A percentile compares a stretch with the other conserved stretches of the same genome.
These are phyloP conservation scores for Zasmidium cellare DNA, from an alignment of 2,329 filamentous ascomycete genomes.

Conservation along the genomic window DNA sequence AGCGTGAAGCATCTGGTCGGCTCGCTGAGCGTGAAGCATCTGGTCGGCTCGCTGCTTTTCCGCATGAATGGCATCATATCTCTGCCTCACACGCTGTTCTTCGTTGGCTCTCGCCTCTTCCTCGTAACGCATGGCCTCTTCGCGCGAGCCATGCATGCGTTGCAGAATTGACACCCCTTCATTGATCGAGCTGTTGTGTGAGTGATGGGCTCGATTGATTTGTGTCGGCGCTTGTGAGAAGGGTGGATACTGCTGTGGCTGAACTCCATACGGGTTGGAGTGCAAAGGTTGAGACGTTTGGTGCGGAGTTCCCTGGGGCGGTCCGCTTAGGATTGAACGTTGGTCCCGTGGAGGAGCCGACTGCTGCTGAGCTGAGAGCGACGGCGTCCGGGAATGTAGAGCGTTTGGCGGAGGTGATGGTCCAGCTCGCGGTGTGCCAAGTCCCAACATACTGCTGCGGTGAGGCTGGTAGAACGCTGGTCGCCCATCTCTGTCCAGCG, in stretches of 20 bases:
- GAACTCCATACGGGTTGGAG: slow-evolving; percentile 29
- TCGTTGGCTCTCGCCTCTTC: slow-evolving; percentile 16
- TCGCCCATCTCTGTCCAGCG: slow-evolving; percentile 32
- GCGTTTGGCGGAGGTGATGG: slow-evolving; percentile 38
- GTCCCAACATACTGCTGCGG: slow-evolving; percentile 25
- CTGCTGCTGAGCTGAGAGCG: slow-evolving; percentile 25
- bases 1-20: slow-evolving; percentile 4
- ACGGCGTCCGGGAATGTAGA: slow-evolving; percentile 36
- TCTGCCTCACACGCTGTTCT: slow-evolving; percentile 8
- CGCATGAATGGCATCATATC: slow-evolving; percentile 2
- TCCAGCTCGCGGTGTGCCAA: slow-evolving; percentile 32
- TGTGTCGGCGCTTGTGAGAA: slow-evolving; percentile 29
- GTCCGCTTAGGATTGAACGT: slow-evolving; percentile 19
- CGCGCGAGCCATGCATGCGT: slow-evolving; percentile 22
- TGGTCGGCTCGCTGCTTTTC: slow-evolving; percentile 14
- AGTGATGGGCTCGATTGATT: slow-evolving; percentile 31
- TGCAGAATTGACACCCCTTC: slow-evolving; percentile 25
- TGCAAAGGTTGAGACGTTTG: slow-evolving; percentile 28
- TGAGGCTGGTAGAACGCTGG: slow-evolving; percentile 31
- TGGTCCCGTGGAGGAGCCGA: slow-evolving; percentile 21
- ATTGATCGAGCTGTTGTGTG: slow-evolving; percentile 31
- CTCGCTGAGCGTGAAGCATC: not conserved
- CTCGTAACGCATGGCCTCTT: slow-evolving; percentile 27
- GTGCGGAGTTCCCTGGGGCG: slow-evolving; percentile 21
- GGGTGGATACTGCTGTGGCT: slow-evolving; percentile 19